Conservation (phyloP, 1,284 basidiomycete genomes). For the Sphagnurus paluster region DNA sequence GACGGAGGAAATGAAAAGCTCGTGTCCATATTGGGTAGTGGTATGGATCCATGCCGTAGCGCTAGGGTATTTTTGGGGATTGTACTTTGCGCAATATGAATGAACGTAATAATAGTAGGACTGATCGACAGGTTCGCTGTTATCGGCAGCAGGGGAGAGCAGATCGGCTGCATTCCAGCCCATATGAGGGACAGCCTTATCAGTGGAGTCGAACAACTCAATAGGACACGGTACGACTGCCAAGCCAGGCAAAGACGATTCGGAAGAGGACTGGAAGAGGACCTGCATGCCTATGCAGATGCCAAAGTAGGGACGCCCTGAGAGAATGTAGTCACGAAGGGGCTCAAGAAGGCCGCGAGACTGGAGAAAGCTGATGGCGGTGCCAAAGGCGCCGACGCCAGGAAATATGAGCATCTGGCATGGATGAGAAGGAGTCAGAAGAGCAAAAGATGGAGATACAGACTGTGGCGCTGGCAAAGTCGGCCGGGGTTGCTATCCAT, state of each 20-base stretch:
- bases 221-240: constrained; percentile 74
- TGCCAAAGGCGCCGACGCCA: constrained; percentile 95
- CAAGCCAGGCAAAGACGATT: constrained; percentile 69
- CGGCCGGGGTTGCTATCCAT: constrained; percentile 86
- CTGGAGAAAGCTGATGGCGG: constrained; percentile 80
- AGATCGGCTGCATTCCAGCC: constrained; percentile 88
- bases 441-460: constrained; percentile 36
- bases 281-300: constrained; percentile 99
- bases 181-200: constrained; percentile 96
- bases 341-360: constrained; percentile 80
- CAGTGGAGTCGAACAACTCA: constrained; percentile 60
- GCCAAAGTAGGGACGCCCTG: constrained; percentile 93
- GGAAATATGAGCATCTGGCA: constrained; percentile 92
- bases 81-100: constrained; percentile 85
- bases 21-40: constrained; percentile 90
- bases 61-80: constrained; percentile 50
- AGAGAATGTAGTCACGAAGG: constrained; percentile 80
- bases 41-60: constrained; percentile 80
- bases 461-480: constrained; percentile 90
- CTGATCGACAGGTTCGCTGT: constrained; percentile 47
- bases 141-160: constrained; percentile 39
- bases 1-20: constrained; percentile 89
- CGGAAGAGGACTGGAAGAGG: constrained; percentile 85
- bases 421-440: constrained; percentile 10
- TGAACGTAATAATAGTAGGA: constrained; percentile 96